A percentile compares a stretch with the other conserved stretches of the same genome.
These are phyloP conservation scores for Gonapodya prolifera DNA, from an alignment of 192 early-diverging fungal genomes.

Conservation along the genomic window DNA sequence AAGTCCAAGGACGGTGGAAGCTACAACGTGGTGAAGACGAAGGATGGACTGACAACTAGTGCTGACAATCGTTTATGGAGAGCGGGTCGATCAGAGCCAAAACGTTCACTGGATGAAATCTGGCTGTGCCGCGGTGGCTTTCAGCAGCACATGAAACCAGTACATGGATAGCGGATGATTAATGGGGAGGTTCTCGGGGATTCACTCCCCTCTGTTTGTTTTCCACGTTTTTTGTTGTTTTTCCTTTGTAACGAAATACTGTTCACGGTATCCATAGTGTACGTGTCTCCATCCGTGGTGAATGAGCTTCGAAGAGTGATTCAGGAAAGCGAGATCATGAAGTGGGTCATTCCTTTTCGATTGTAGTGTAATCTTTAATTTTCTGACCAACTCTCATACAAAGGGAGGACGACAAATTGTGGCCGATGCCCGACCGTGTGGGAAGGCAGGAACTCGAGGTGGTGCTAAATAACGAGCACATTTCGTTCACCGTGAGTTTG, in stretches of 20 bases:
- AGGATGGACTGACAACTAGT: too few species aligned
- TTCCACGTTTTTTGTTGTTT: background rate
- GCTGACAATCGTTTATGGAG: too few species aligned
- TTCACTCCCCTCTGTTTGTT: too few species aligned
- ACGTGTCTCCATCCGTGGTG: conserved; percentile 63
- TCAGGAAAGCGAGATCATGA: conserved; percentile 78
- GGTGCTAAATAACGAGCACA: conserved; percentile 73
- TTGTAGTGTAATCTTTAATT: background rate
- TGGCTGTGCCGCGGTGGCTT: too few species aligned
- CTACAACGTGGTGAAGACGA: too few species aligned
- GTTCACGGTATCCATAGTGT: conserved; percentile 29
- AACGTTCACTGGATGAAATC: too few species aligned
- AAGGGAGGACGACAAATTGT: conserved; percentile 79
- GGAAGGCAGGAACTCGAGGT: conserved; percentile 94
- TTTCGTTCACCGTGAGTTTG: conserved; percentile 68
- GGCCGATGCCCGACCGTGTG: conserved; percentile 81
- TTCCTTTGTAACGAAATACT: background rate
- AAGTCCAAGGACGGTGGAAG: too few species aligned
- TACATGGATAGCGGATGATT: too few species aligned
- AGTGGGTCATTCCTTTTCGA: conserved; percentile 27
- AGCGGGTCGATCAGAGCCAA: too few species aligned
- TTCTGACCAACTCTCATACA: background rate
- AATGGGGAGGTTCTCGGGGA: too few species aligned
- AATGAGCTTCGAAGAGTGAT: conserved; percentile 84
- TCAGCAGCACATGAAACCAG: too few species aligned